Evolutionary conservation across 192 early-diverging fungal genomes (phyloP), one percentile per base, ranked within the genome.

Genomic region (Coemansia sp.): DNA sequence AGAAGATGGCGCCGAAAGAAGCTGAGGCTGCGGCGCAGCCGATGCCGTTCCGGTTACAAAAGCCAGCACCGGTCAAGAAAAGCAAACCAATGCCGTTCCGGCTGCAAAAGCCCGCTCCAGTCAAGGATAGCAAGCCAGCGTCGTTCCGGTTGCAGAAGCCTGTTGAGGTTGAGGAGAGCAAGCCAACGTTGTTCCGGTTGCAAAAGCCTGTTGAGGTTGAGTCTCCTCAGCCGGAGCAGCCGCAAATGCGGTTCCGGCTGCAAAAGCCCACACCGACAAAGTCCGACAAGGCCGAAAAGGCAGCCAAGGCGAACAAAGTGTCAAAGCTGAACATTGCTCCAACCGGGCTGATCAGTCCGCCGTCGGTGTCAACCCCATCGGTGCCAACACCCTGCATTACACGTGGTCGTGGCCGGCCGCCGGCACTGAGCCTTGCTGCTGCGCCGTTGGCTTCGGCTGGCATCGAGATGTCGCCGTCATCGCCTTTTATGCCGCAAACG

Each of bases 301-400:
- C 32, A 19, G 51, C 39, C 16, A 54, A 54, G 53, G 63, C 49
- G 9, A 58, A 47, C 51, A 65, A 57, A 23, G 60, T 70, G 59
- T 57, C 69, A 13, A 59, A 64, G 65, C 69, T 78, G 53, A 72
- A 64, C 62, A 47, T 78, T 3, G 53, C 53, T 14, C 57, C 56
- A 13, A 77, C 68, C 1, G 74, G 74, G 3, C 69, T 77, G 11
- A 64, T 77, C 51, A 77, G 74, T 57, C 74, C 74, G 52, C 74
- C 74, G 18, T 65, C 69, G 3, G 41, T 41, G 23, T 59, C 67
- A 16, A 48, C 62, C 8, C 49, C 49, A 18, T 65, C 69, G 3
- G 41, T 41, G 23, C 54, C 67, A 16, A 59, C 66, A 8, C 63
- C 73, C 22, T 49, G 47, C 22, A 58, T 54, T n/a, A 43, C 47